Base-by-base conservation (phyloP, 2,329 filamentous ascomycete species). In the Exophiala sideris region DNA sequence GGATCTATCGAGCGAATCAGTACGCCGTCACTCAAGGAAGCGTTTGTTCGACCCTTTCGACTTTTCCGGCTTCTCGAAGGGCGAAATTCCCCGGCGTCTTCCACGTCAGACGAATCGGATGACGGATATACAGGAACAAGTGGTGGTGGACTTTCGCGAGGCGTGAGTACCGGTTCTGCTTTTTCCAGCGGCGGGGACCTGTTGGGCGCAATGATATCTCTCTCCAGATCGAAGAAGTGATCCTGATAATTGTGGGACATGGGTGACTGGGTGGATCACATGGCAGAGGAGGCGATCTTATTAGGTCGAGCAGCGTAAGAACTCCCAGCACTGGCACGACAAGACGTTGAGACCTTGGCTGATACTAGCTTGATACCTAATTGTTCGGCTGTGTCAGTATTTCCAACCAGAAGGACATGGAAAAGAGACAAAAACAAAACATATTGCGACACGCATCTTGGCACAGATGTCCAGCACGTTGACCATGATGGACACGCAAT, bases 1-100 rank as follows among this genome's bases (percentile, higher is more conserved):
- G 84, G 82, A 66, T 76, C 81, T 74, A 91, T 78, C 68, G 79
- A 76, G 53, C 75, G 72, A 59, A 92, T 78, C 69, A 92, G 77
- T 60, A 89, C 83, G 62, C 77, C 81, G 78, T 88, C 84, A 63
- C 80, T 82, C 66, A 81, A 80, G 57, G 67, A 67, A 48, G 64
- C 59, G 60, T 63, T 65, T 55, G 64, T 67, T 66, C 65, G 65
- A 65, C 67, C 65, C 52, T 58, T 64, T 52, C 57, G 57, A 24
- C 61, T 60, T 42, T 57, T 65, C 36, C 62, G 53, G 24, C 60
- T 57, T 56, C 66, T 62, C 45, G 51, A 20, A 32, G 47, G 35
- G 14, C 11, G 18, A 34, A 12, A 8, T 20, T 16, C 39, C 5
- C 60, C 52, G 48, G 46, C 54, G 36, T 64, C 58, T 48, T 59